phyloP scores from a whole-genome alignment of 305 asterid species.

The Fraxinus platypoda region DNA sequence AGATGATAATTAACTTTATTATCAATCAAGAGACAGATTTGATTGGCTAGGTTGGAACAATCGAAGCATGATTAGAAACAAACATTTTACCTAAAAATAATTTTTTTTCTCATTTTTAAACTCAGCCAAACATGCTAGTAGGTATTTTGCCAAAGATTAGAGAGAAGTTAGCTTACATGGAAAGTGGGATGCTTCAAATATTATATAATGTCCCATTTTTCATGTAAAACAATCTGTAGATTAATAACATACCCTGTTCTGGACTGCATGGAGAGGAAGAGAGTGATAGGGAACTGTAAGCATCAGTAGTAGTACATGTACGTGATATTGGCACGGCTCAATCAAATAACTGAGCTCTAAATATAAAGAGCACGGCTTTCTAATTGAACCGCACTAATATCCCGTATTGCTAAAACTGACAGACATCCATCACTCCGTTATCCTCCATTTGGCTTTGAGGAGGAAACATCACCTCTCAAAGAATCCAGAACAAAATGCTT shows the following conservation, averaged over 20 bases:
- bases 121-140: background rate
- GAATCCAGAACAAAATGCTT: background rate
- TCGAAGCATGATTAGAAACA: background rate
- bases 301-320: constrained; percentile 20
- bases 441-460: background rate
- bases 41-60: background rate
- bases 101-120: background rate
- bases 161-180: background rate
- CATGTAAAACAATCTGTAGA: background rate
- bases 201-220: background rate
- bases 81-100: background rate
- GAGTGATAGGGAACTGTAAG: constrained; percentile 6
- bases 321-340: constrained; percentile 99
- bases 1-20: background rate
- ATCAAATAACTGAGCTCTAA: constrained; percentile 68
- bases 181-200: background rate
- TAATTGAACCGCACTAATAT: constrained; percentile 96
- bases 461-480: background rate
- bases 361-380: constrained; percentile 53
- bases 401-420: constrained; percentile 38
- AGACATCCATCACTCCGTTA: constrained; percentile 6
- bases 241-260: constrained; percentile 10
- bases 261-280: constrained; percentile 24
- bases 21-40: background rate
- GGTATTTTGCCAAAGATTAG: background rate